Evolutionary conservation across 768 basidiomycete genomes (phyloP).

Genomic region (Podaxis mareebaensis): DNA sequence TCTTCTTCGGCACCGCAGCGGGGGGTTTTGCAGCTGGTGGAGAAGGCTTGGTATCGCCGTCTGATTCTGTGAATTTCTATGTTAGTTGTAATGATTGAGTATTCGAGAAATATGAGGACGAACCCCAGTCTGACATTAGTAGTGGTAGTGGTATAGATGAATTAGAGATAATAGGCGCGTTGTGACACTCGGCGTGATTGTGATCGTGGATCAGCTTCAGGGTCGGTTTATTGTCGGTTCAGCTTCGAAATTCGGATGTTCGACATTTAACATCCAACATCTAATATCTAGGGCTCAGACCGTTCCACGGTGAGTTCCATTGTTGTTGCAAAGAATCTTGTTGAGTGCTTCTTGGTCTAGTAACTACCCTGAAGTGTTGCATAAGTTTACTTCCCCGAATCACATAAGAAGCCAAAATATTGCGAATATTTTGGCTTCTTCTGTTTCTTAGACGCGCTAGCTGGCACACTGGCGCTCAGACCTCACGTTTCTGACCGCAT

Average conservation of each 20-base stretch:
- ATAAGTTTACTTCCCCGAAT: too few species aligned
- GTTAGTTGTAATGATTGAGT: background rate
- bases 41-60: conserved; percentile 33
- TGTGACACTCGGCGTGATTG: background rate
- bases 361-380: too few species aligned
- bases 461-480: too few species aligned
- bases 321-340: too few species aligned
- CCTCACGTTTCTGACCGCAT: too few species aligned
- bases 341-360: too few species aligned
- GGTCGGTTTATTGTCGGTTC: background rate
- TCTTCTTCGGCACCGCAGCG: conserved; percentile 34
- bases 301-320: too few species aligned
- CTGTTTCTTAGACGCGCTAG: too few species aligned
- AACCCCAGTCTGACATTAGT: conserved; percentile 43
- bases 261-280: background rate
- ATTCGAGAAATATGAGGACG: conserved; percentile 5
- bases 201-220: background rate
- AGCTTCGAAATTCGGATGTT: background rate
- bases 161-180: background rate
- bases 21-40: conserved; percentile 22
- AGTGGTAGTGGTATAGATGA: background rate
- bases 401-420: too few species aligned
- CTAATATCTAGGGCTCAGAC: too few species aligned
- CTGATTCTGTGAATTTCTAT: conserved; percentile 32
- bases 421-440: too few species aligned